A percentile compares a stretch with the other conserved stretches of the same genome.
These are phyloP conservation scores for Mediolabrus comicus DNA, from an alignment of 108 stramenopile species.

Conservation along the genomic window DNA sequence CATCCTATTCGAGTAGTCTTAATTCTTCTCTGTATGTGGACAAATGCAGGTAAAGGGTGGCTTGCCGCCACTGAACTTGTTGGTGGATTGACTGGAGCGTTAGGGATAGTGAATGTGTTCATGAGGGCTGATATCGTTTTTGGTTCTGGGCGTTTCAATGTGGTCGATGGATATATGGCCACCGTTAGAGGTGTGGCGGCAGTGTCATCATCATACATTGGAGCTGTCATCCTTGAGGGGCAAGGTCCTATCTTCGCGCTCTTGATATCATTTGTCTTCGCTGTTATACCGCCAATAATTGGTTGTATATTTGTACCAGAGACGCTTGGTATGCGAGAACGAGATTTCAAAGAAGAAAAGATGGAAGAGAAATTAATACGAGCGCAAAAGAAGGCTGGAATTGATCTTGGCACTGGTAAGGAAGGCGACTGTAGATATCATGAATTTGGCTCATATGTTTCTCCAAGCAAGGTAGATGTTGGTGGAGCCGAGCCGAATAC, in stretches of 20 bases:
- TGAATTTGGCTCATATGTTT: background rate
- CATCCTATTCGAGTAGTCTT: slow-evolving; percentile 28
- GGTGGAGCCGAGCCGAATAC: background rate
- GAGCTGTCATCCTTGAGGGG: slow-evolving; percentile 21
- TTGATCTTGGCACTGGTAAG: too few species aligned
- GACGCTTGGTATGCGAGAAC: slow-evolving; percentile 35
- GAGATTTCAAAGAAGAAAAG: slow-evolving; percentile 39
- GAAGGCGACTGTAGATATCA: background rate
- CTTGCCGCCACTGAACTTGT: slow-evolving; percentile 31
- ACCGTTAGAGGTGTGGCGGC: slow-evolving; percentile 30
- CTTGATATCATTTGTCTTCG: slow-evolving; percentile 21
- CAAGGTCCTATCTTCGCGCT: slow-evolving; percentile 29
- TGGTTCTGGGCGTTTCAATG: slow-evolving; percentile 38
- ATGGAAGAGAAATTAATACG: background rate
- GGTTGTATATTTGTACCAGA: slow-evolving; percentile 34
- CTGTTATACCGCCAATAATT: slow-evolving; percentile 31
- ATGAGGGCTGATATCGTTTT: slow-evolving; percentile 39
- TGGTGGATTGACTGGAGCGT: slow-evolving; percentile 28
- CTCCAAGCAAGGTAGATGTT: background rate
- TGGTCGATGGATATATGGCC: slow-evolving; percentile 33
- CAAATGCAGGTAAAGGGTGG: slow-evolving; percentile 37
- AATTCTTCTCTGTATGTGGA: slow-evolving; percentile 14
- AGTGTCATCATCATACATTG: slow-evolving; percentile 18
- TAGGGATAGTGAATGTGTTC: slow-evolving; percentile 37
- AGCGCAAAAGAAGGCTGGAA: background rate